These are phyloP conservation scores for Calonectria henricotiae DNA, from an alignment of 2,329 filamentous ascomycete species.

Conservation along the genomic window DNA sequence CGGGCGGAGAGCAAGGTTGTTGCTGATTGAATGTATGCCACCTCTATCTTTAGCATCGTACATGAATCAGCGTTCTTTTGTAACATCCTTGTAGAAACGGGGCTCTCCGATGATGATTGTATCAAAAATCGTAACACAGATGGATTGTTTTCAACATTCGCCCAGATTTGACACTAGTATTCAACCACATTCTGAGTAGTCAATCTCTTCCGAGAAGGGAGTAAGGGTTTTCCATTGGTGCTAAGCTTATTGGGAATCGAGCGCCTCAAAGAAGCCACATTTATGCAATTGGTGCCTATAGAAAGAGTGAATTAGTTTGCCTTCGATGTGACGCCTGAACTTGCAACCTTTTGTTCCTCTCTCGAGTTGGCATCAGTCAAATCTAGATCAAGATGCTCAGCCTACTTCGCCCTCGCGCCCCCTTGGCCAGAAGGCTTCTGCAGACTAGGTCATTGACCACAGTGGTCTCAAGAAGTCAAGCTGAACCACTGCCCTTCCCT, in stretches of 20 bases:
- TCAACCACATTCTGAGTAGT: neutral
- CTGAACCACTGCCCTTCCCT: neutral
- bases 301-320: slow-evolving; percentile 5
- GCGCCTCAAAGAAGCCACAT: neutral
- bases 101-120: neutral
- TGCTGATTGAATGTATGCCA: neutral
- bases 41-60: neutral
- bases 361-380: neutral
- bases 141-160: slow-evolving; percentile 1
- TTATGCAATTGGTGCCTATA: neutral
- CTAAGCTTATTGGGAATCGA: neutral
- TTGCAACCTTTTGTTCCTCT: neutral
- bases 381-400: slow-evolving; percentile 3
- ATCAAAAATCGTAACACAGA: slow-evolving; percentile 8
- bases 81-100: slow-evolving; percentile 8
- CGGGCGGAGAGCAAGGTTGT: neutral
- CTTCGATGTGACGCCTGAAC: neutral
- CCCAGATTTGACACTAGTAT: neutral
- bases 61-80: neutral
- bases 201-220: slow-evolving; percentile 14
- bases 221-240: neutral
- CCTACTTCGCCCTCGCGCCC: slow-evolving; percentile 6
- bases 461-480: neutral
- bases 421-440: neutral
- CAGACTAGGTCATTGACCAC: slow-evolving; percentile 9